Percentiles rank a stretch among this genome's conserved stretches.
Evolutionary conservation across 768 basidiomycete genomes (phyloP).

Genomic region (Holtermannia corniformis): DNA sequence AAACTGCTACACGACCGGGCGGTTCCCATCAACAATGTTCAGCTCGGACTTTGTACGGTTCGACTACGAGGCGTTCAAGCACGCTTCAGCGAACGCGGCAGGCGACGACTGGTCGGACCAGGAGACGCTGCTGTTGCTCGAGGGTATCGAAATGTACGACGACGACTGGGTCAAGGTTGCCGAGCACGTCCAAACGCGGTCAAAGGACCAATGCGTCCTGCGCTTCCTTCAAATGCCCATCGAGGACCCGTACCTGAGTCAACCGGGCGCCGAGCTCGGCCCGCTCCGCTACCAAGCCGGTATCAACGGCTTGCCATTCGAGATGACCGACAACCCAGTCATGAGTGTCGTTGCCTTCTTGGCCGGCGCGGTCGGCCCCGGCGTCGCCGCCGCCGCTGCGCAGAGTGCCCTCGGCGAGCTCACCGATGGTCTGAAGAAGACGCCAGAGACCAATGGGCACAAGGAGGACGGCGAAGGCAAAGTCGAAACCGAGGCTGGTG

Average conservation of each 20-base stretch:
- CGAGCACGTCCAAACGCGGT: constrained; percentile 83
- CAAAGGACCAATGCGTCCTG: constrained; percentile 87
- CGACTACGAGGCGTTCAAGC: constrained; percentile 40
- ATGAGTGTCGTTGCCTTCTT: constrained; percentile 98
- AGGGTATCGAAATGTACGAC: constrained; percentile 95
- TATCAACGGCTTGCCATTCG: constrained; percentile 64
- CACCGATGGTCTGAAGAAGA: constrained; percentile 50
- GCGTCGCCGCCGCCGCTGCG: constrained; percentile 86
- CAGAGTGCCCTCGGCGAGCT: constrained; percentile 78
- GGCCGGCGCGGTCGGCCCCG: constrained; percentile 71
- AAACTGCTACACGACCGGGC: constrained; percentile 88
- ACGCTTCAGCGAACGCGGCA: constrained; percentile 46
- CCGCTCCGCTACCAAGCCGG: constrained; percentile 33
- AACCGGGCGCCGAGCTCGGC: constrained; percentile 32
- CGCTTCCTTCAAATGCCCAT: constrained; percentile 94
- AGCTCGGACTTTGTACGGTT: constrained; percentile 80
- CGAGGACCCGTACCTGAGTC: constrained; percentile 78
- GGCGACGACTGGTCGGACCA: constrained; percentile 75
- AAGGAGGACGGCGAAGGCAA: constrained; percentile 44
- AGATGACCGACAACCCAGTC: constrained; percentile 92
- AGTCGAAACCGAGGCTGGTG: constrained; percentile 11
- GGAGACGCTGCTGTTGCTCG: constrained; percentile 78
- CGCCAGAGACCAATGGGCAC: constrained; percentile 34
- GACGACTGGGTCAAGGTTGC: constrained; percentile 92
- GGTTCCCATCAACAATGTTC: constrained; percentile 93